phyloP scores from a whole-genome alignment of 805 yeast genomes.

The Saccharomycopsis sp. region DNA sequence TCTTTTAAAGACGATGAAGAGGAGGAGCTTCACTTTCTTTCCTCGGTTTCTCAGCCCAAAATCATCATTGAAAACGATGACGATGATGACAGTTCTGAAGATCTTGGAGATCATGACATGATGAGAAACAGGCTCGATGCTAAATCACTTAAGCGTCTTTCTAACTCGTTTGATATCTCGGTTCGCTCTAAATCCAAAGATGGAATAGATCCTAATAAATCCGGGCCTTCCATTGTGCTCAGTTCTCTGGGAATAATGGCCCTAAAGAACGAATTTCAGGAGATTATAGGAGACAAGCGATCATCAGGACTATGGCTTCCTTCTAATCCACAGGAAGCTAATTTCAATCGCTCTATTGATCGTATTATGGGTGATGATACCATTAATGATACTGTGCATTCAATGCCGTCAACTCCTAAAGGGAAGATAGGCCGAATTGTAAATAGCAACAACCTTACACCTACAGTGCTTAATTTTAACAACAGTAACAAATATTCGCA shows the following conservation, averaged over 20 bases:
- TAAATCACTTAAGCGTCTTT: neutral
- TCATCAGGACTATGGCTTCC: conserved; percentile 1
- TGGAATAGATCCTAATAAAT: neutral
- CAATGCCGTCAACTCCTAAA: neutral
- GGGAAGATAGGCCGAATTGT: neutral
- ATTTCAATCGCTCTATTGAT: neutral
- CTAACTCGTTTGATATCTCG: neutral
- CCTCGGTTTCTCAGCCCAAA: neutral
- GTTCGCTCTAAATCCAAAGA: neutral
- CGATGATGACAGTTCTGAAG: neutral
- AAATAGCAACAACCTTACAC: neutral
- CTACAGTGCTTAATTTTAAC: neutral
- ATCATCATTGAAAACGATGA: neutral
- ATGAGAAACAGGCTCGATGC: neutral
- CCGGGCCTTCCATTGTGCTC: neutral
- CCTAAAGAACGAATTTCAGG: neutral
- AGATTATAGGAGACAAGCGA: neutral
- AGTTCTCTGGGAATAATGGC: neutral
- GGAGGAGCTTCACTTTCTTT: neutral
- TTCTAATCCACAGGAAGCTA: neutral
- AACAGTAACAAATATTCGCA: neutral
- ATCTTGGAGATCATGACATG: neutral
- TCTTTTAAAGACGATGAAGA: neutral
- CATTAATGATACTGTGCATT: neutral
- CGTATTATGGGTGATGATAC: neutral